Evolutionary conservation across 176 grass and related monocot genomes (phyloP), one percentile per base, ranked within the genome.

Genomic region (Juncus inflexus): DNA sequence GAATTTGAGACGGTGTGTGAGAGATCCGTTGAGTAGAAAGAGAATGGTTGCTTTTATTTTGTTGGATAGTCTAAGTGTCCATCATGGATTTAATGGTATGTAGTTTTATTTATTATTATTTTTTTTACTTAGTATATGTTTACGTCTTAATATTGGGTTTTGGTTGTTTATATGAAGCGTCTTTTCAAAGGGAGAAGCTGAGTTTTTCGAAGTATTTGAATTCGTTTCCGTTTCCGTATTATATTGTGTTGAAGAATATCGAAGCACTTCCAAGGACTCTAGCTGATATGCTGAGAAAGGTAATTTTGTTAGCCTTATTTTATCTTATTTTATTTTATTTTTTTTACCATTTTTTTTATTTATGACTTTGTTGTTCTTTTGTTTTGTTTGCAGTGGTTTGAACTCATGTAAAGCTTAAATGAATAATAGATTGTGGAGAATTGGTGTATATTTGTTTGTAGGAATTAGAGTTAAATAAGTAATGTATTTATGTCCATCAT

Each of bases 251-350:
- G 75, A 83, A 82, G 67, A 89, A 89, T 62, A 91, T 86, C 7
- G 85, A 97, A 81, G 79, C 79, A 5, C 85, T 97, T 84, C 92
- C 92, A 63, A 84, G 80, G 28, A 91, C 92, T 13, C 62, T 97
- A 62, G 87, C 87, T 62, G 92, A 97, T 70, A 79, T 97, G 55
- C 61, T 91, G 43, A 86, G 92, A 97, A 84, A 97, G 87, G 92
- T 97, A 81, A 71, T 43, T 5, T 0, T 9, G 14, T 12, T 39
- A 19, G n/a, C 12, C 14, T 11, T 35, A 3, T 12, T n/a, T n/a
- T n/a, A n/a, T n/a, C n/a, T n/a, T n/a, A n/a, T n/a, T n/a, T n/a
- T n/a, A n/a, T n/a, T n/a, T n/a, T n/a, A n/a, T 52, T 36, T 37
- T 7, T 8, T 36, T 8, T 45, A 51, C 40, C 35, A 12, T 37